These are phyloP conservation scores for Candida insectalens DNA, from an alignment of 805 yeast genomes.

Conservation along the genomic window DNA sequence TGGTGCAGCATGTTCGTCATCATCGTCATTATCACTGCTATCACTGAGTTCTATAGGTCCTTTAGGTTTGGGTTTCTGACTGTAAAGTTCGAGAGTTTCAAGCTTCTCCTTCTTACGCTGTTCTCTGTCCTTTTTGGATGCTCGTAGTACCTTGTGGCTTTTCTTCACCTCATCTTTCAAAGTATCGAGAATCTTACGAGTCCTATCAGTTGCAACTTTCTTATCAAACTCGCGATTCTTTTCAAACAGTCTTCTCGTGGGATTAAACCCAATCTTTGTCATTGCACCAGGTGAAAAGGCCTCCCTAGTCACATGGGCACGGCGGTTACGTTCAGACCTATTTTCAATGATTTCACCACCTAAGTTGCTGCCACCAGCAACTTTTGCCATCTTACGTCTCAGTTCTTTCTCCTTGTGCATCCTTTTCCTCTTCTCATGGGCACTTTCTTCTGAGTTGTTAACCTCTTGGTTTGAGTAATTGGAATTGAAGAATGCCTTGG, in stretches of 20 bases:
- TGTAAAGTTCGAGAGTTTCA: too few relatives aligned
- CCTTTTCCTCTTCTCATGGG: conserved; percentile 28
- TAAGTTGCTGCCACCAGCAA: conserved; percentile 16
- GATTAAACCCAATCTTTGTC: conserved; percentile 22
- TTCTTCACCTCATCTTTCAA: conserved; percentile 6
- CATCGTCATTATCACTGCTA: not conserved
- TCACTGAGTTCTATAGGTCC: not conserved
- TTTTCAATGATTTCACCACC: conserved; percentile 10
- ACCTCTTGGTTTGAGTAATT: conserved; percentile 39
- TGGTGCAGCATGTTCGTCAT: conserved; percentile 1
- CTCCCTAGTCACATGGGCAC: conserved; percentile 16
- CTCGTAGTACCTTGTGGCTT: conserved; percentile 6
- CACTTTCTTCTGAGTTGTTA: conserved; percentile 28
- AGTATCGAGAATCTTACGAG: conserved; percentile 3
- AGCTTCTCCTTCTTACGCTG: conserved; percentile 1
- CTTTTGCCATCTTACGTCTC: conserved; percentile 21
- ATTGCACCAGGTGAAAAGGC: conserved; percentile 16
- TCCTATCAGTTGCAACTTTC: conserved; percentile 1
- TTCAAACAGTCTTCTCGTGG: conserved; percentile 16
- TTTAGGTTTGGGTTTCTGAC: not conserved
- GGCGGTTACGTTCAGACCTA: conserved; percentile 10
- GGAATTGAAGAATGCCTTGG: conserved; percentile 42
- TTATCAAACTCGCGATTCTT: conserved; percentile 1
- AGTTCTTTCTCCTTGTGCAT: conserved; percentile 25
- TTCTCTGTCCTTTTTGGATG: conserved; percentile 2